Evolutionary conservation across 176 grass and related monocot genomes (phyloP).

Genomic region (Coix lacrymajobi): DNA sequence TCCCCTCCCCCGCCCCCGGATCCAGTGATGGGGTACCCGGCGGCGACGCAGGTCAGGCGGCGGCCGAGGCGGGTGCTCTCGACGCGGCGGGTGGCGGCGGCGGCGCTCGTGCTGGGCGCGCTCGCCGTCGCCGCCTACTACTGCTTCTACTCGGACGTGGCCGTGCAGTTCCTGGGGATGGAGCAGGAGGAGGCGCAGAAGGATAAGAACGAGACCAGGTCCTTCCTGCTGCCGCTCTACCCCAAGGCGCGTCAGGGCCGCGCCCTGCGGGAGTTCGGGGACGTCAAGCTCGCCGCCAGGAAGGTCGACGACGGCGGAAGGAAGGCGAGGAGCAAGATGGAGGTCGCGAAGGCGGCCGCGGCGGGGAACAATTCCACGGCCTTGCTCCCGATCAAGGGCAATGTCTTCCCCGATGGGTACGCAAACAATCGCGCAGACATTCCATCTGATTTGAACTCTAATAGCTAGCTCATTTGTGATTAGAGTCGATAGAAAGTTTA

Average conservation of each 20-base stretch:
- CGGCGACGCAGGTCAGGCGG: slow-evolving; percentile 17
- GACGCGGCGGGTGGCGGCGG: slow-evolving; percentile 22
- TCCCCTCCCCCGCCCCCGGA: background rate
- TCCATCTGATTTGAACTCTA: background rate
- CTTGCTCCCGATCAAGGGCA: slow-evolving; percentile 79
- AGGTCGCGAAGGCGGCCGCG: slow-evolving; percentile 3
- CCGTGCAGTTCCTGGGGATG: slow-evolving; percentile 64
- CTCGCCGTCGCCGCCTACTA: slow-evolving; percentile 59
- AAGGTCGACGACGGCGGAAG: slow-evolving; percentile 16
- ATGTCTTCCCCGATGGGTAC: slow-evolving; percentile 92
- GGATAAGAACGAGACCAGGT: slow-evolving; percentile 54
- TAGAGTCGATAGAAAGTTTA: background rate
- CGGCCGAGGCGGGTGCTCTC: slow-evolving; percentile 18
- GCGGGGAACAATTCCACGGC: slow-evolving; percentile 43
- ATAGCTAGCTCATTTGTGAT: background rate
- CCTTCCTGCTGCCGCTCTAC: slow-evolving; percentile 78
- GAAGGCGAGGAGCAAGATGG: slow-evolving; percentile 22
- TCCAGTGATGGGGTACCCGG: background rate
- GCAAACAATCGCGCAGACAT: background rate
- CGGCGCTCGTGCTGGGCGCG: slow-evolving; percentile 31
- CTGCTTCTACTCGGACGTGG: slow-evolving; percentile 64
- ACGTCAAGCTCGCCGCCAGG: slow-evolving; percentile 61
- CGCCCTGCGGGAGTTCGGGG: slow-evolving; percentile 49
- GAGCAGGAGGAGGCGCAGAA: slow-evolving; percentile 51
- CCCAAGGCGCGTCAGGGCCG: slow-evolving; percentile 62